Evolutionary conservation across 768 basidiomycete genomes (phyloP), one percentile per base, ranked within the genome.

Genomic region (Suillus variegatus): DNA sequence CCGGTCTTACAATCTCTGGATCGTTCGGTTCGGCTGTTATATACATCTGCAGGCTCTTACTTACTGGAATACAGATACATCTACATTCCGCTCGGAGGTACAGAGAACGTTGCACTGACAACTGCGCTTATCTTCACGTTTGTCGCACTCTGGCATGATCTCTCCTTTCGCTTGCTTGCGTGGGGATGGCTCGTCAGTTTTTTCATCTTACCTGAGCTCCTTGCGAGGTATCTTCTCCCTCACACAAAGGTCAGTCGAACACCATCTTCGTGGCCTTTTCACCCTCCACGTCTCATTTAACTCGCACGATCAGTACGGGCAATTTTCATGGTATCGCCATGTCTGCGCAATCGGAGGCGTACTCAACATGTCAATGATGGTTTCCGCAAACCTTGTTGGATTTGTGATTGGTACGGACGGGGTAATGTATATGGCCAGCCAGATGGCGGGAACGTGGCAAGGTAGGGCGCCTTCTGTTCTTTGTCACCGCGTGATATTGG

Each of bases 171-270:
- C 32, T 84, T 99, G 6, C 82, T 99, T 2, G 89, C 94, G 2
- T 99, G 96, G 96, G 97, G 97, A 2, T 99, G 97, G 97, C 88
- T 97, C 12, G 84, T 97, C 65, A 92, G 88, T 72, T 66, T 97
- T 56, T 97, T 99, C 76, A 89, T 99, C 66, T 66, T 95, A 7
- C 97, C 96, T 0, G 97, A 99, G 77, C 71, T 97, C 12, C 64
- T 84, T 0, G 92, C 88, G 1, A 77, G 81, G 12, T 84, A 79
- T 67, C 22, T 91, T 1, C 73, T 98, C 3, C 88, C 93, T 0
- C 76, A 80, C 20, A 80, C 83, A 4, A 88, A 87, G 80, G 95
- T 94, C 64, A 72, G 64, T 61, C 49, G 43, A 9, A 64, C 3
- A 52, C 62, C 2, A 36, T 54, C 7, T 13, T 60, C 55, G 40